These are phyloP conservation scores for Hanseniaspora uvarum DNA, from an alignment of 1,139 yeast genomes.

Conservation along the genomic window DNA sequence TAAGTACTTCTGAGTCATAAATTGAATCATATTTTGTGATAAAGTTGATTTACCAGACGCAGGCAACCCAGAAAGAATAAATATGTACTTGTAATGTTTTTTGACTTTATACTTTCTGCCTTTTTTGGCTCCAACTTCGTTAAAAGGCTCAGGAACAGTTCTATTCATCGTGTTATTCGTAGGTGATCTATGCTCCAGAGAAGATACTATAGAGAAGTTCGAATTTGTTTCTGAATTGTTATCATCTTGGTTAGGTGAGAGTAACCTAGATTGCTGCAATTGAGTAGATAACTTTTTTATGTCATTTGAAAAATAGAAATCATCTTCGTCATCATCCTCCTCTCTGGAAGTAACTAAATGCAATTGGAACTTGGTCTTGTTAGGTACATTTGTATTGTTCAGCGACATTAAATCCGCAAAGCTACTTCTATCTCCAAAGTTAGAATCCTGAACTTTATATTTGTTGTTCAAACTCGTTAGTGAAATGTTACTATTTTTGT, in stretches of 20 bases:
- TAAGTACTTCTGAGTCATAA: constrained; percentile 29
- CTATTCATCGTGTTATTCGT: neutral
- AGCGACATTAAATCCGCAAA: constrained; percentile 3
- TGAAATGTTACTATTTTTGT: neutral
- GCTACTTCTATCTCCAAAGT: neutral
- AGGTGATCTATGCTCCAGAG: constrained; percentile 3
- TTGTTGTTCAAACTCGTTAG: neutral
- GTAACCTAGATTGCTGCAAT: neutral
- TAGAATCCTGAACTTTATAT: neutral
- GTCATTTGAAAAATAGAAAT: neutral
- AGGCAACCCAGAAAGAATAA: constrained; percentile 57
- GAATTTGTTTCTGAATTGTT: neutral
- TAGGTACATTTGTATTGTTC: neutral
- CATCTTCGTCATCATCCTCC: constrained; percentile 10
- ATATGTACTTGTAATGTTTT: constrained; percentile 32
- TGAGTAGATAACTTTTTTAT: neutral
- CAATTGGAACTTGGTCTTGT: constrained; percentile 1
- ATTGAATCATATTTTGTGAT: constrained; percentile 42
- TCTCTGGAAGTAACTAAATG: constrained; percentile 13
- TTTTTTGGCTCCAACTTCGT: no score
- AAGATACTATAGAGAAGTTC: constrained; percentile 12
- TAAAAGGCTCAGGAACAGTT: no score
- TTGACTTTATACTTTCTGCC: neutral
- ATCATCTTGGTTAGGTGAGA: neutral
- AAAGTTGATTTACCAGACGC: constrained; percentile 64